Evolutionary conservation across 345 rosid genomes (phyloP).

Genomic region (Eucalyptus caleyi): DNA sequence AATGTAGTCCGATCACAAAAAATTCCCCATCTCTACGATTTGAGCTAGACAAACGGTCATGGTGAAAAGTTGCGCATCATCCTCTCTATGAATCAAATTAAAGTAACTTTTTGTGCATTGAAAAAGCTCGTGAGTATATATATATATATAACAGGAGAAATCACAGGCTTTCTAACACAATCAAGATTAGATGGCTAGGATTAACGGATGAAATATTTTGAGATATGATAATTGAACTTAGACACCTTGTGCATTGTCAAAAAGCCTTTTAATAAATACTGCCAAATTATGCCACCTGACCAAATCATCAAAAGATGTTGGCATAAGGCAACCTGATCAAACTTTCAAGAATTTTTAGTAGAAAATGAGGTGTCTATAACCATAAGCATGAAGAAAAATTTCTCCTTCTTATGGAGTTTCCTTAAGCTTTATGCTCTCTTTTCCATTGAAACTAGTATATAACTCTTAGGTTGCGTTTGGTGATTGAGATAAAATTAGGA

Average conservation of each 20-base stretch:
- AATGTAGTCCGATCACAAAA: not conserved
- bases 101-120: not conserved
- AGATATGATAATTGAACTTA: not conserved
- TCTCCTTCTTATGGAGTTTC: not conserved
- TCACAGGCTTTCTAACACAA: not conserved
- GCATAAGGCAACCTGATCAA: not conserved
- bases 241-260: not conserved
- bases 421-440: not conserved
- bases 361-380: not conserved
- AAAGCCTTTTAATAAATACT: not conserved
- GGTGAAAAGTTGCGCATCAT: not conserved
- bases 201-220: not conserved
- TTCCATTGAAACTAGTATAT: rapidly evolving
- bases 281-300: not conserved
- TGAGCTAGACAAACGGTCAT: not conserved
- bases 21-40: not conserved
- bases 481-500: too few relatives aligned
- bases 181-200: not conserved
- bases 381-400: not conserved
- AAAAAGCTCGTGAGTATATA: not conserved
- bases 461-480: not conserved
- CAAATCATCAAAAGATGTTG: not conserved
- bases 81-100: not conserved
- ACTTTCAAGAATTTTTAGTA: not conserved
- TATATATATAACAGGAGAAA: not conserved